Evolutionary conservation across 164 flowering plant species (phyloP).

Genomic region (Tetrastigma voinierianum): DNA sequence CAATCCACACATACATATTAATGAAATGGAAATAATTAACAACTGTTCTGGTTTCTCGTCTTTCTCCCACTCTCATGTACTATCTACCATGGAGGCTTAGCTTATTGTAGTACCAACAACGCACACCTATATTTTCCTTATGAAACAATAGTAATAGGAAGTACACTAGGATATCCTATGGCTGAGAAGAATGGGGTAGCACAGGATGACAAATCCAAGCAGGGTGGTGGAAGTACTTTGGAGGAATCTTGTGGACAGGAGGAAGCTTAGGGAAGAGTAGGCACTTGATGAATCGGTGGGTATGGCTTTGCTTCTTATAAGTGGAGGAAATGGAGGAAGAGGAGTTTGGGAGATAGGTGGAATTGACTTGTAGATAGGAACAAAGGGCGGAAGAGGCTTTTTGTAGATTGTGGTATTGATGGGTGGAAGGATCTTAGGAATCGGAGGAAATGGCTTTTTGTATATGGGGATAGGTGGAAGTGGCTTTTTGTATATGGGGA

Average conservation of each 20-base stretch:
- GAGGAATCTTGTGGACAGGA: constrained; percentile 25
- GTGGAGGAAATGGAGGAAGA: constrained; percentile 3
- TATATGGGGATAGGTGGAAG: no score
- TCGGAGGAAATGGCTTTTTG: constrained; percentile 6
- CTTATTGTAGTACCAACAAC: no score
- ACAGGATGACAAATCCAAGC: constrained; percentile 22
- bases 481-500: no score
- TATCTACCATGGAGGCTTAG: no score
- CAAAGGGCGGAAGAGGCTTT: constrained; percentile 16
- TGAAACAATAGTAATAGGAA: no score
- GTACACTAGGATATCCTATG: constrained; percentile 6
- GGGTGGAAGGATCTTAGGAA: constrained; percentile 19
- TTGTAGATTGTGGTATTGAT: constrained; percentile 15
- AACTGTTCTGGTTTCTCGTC: no score
- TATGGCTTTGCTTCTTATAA: constrained; percentile 11
- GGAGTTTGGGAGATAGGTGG: constrained; percentile 15
- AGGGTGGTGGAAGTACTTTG: constrained; percentile 26
- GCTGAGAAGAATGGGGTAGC: constrained; percentile 23
- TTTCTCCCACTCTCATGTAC: no score
- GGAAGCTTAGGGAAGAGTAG: constrained; percentile 25
- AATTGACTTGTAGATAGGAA: constrained; percentile 13
- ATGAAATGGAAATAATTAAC: no score
- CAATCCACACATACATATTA: no score
- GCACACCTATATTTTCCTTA: no score
- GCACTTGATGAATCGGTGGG: constrained; percentile 8